Base-by-base conservation (phyloP, 768 basidiomycete species). In the Collybiopsis confluens region DNA sequence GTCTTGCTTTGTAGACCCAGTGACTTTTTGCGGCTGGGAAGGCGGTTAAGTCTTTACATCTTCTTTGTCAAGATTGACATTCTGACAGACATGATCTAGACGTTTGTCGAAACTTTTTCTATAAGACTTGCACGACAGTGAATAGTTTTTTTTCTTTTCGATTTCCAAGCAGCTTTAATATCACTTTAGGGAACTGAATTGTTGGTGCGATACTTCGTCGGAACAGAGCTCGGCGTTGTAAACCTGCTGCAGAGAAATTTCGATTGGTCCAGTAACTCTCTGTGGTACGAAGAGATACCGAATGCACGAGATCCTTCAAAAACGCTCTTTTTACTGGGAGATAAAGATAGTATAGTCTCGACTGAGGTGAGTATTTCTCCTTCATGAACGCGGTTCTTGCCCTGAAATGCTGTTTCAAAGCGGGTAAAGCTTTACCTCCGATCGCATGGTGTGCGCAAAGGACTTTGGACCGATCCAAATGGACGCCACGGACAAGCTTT, bases 21-120 rank as follows among this genome's bases (percentile, higher is more conserved):
- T 90, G 26, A 82, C 87, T 0, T 92, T 94, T 68, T 94, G 92
- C 67, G 83, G 88, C 5, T 98, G 93, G 93, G 94, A 97, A 79
- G 93, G 92, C 56, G 88, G 89, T 88, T 61, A 55, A 80, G 75
- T 8, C 36, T 54, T 9, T 9, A 28, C 11, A n/a, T 54, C 20
- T 16, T 24, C 43, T 28, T 48, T 21, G 40, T 18, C 11, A 43
- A 27, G 23, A 16, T 16, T 48, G 11, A 45, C 30, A 40, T 42
- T 54, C 47, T 28, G 54, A 38, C 30, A 24, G n/a, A 45, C 16
- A 8, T 5, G 4, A 45, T 28, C 20, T 61, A 88, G 92, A 93
- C 68, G 83, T 95, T 24, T 95, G 93, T 66, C 90, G 88, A 71
- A 93, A 92, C 64, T 96, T 96, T 69, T 73, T 94, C 49, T 96